Percentiles rank a stretch among this genome's conserved stretches.
phyloP scores from a whole-genome alignment of 768 basidiomycete species.

The Melanogaster broomeanus region DNA sequence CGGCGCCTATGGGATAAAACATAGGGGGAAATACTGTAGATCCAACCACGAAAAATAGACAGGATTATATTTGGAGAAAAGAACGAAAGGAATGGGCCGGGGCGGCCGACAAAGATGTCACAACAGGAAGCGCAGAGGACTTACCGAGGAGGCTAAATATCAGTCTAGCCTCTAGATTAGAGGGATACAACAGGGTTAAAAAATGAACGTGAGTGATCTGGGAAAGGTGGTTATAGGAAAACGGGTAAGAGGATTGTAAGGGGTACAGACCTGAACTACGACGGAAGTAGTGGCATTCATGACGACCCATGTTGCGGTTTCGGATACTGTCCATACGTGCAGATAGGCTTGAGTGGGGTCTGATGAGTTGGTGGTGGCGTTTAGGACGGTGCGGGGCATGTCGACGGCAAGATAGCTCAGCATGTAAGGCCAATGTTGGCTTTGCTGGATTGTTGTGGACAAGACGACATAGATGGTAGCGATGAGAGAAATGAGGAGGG shows the following conservation, averaged over 20 bases:
- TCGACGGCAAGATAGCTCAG: constrained; percentile 86
- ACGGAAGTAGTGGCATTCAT: constrained; percentile 86
- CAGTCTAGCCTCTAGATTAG: constrained; percentile 80
- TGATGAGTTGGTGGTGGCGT: constrained; percentile 10
- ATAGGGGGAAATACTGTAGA: no score
- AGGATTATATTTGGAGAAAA: no score
- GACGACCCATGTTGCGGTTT: constrained; percentile 78
- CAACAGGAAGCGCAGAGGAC: constrained; percentile 15
- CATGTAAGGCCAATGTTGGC: constrained; percentile 92
- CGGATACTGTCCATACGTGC: constrained; percentile 59
- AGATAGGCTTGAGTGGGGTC: constrained; percentile 28
- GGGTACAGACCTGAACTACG: constrained; percentile 72
- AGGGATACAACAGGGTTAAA: constrained; percentile 92
- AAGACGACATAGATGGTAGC: constrained; percentile 81
- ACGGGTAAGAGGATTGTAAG: background rate
- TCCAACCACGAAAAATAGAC: no score
- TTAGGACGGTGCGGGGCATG: constrained; percentile 43
- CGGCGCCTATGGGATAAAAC: background rate
- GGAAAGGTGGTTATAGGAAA: background rate
- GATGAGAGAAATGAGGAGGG: constrained; percentile 74
- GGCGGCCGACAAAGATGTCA: background rate
- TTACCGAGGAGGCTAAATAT: constrained; percentile 82
- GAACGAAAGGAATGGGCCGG: no score
- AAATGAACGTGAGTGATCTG: constrained; percentile 98
- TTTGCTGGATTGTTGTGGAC: constrained; percentile 55